Conservation (phyloP, 371 early-diverging fungal species). For the Circinella minor region DNA sequence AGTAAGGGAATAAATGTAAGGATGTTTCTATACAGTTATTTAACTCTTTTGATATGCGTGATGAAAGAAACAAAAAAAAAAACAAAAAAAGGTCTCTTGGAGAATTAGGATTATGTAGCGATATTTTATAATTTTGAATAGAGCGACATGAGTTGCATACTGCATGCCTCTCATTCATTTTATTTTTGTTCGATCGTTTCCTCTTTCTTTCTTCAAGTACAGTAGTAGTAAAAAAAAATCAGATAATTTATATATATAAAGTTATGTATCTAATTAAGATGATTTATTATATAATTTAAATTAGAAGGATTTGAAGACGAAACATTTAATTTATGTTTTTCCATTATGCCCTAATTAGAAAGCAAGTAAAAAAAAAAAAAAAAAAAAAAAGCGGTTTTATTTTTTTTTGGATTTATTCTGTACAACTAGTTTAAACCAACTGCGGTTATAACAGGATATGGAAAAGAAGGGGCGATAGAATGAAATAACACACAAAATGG, state of each 20-base stretch:
- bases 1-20: not conserved
- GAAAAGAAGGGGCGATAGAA: not conserved
- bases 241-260: no score
- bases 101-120: no score
- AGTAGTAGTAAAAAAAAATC: no score
- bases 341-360: not conserved
- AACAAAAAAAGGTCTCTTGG: no score
- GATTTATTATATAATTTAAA: no score
- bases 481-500: not conserved
- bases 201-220: not conserved
- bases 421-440: constrained; percentile 6
- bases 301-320: not conserved
- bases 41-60: not conserved
- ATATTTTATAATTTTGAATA: not conserved
- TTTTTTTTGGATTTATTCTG: not conserved
- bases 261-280: no score
- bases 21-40: constrained; percentile 2
- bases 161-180: not conserved
- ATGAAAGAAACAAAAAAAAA: no score
- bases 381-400: not conserved
- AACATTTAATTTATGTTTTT: no score
- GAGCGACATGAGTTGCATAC: constrained; percentile 10
- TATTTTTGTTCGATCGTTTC: not conserved
- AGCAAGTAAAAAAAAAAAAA: no score
- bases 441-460: constrained; percentile 5